Conservation (phyloP, 1,284 basidiomycete species). For the Melampsora larici-populina region DNA sequence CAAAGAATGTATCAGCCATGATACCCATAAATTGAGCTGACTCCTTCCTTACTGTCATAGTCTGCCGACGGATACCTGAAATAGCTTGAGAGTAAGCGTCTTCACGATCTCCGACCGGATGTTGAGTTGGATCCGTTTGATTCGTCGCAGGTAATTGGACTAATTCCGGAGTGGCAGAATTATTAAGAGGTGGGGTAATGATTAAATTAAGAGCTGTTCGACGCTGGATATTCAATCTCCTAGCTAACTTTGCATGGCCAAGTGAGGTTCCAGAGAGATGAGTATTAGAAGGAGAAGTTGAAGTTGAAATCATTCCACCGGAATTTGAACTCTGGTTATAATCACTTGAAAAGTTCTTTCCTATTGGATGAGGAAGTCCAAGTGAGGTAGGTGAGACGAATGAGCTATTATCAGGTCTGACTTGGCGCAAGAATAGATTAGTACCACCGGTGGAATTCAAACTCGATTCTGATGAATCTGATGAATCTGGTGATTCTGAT, state of each 20-base stretch:
- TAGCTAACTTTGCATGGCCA: no score
- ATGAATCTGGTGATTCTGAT: not conserved
- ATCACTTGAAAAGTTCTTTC: not conserved
- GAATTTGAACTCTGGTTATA: not conserved
- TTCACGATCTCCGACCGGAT: not conserved
- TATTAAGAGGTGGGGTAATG: no score
- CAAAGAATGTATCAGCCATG: slow-evolving; percentile 48
- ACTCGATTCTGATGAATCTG: not conserved
- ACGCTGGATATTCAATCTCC: not conserved
- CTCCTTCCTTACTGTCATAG: slow-evolving; percentile 41
- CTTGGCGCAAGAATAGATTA: not conserved
- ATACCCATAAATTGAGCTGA: slow-evolving; percentile 45
- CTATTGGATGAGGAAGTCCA: not conserved
- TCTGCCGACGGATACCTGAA: not conserved
- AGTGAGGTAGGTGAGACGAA: slow-evolving; percentile 2
- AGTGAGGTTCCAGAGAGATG: no score
- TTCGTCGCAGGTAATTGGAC: no score
- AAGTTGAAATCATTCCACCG: not conserved
- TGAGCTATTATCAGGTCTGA: not conserved
- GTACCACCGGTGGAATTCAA: not conserved
- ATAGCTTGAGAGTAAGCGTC: not conserved
- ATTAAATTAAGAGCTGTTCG: not conserved
- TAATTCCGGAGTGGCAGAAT: no score
- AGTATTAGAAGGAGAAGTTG: not conserved
- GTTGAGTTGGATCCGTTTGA: no score